Evolutionary conservation across 2,329 filamentous ascomycete genomes (phyloP).

Genomic region (Fusarium keratoplasticum): DNA sequence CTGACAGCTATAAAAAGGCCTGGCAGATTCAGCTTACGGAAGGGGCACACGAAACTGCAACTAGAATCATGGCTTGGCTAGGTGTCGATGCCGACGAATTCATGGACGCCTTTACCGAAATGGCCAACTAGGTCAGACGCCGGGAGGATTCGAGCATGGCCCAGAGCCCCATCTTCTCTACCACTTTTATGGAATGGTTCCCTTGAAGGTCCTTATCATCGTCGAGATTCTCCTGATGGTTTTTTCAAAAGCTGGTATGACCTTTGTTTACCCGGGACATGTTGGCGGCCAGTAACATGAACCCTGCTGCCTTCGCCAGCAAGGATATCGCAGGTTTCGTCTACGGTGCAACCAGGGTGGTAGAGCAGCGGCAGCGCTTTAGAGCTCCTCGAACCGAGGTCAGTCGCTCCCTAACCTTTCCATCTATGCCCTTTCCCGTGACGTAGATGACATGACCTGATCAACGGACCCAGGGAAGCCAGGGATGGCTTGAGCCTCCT

Average conservation of each 20-base stretch:
- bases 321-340: not conserved
- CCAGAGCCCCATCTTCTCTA: not conserved
- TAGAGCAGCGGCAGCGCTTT: not conserved
- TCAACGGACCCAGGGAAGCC: not conserved
- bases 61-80: not conserved
- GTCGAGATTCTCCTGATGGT: not conserved
- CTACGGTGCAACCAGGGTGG: not conserved
- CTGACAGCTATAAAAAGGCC: not conserved
- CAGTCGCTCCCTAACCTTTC: not conserved
- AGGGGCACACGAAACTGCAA: not conserved
- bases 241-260: not conserved
- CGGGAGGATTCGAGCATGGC: not conserved
- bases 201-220: not conserved
- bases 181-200: not conserved
- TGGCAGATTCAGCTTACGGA: not conserved
- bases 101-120: not conserved
- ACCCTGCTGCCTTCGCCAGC: not conserved
- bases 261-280: not conserved
- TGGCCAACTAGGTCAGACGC: not conserved
- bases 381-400: not conserved
- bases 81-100: not conserved
- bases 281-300: not conserved
- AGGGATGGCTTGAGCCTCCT: not conserved
- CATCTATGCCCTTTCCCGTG: not conserved
- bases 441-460: not conserved